These are phyloP conservation scores for Meira miltonrushii DNA, from an alignment of 1,284 basidiomycete species.

Conservation along the genomic window DNA sequence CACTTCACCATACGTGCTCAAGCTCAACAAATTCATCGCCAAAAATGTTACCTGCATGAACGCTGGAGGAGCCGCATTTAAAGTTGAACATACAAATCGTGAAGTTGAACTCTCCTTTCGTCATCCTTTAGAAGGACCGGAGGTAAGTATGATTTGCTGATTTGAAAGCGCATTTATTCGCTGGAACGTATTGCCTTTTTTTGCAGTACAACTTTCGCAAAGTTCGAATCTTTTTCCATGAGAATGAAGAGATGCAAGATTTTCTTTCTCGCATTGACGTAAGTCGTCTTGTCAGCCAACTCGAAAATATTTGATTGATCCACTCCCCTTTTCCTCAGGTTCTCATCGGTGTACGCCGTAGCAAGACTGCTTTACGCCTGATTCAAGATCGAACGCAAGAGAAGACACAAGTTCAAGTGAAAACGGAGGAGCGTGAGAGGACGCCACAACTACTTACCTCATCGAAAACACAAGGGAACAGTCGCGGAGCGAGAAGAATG, in stretches of 20 bases:
- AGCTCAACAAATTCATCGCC: not conserved
- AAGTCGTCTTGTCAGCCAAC: not conserved
- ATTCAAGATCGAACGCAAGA: too few species aligned
- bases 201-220: not conserved
- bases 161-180: not conserved
- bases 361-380: too few species aligned
- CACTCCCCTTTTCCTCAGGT: too few species aligned
- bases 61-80: not conserved
- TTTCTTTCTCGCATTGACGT: not conserved
- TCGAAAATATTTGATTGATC: too few species aligned
- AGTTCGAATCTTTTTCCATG: not conserved
- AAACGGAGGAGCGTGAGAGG: too few species aligned
- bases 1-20: not conserved
- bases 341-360: too few species aligned
- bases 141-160: not conserved
- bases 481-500: too few species aligned
- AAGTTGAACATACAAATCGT: not conserved
- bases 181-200: not conserved
- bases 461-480: too few species aligned
- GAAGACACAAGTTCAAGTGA: too few species aligned
- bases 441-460: too few species aligned
- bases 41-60: not conserved
- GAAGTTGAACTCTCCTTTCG: not conserved
- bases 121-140: not conserved
- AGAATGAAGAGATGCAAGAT: not conserved